phyloP scores from a whole-genome alignment of 2,329 filamentous ascomycete species.

The Cercospora beticola region DNA sequence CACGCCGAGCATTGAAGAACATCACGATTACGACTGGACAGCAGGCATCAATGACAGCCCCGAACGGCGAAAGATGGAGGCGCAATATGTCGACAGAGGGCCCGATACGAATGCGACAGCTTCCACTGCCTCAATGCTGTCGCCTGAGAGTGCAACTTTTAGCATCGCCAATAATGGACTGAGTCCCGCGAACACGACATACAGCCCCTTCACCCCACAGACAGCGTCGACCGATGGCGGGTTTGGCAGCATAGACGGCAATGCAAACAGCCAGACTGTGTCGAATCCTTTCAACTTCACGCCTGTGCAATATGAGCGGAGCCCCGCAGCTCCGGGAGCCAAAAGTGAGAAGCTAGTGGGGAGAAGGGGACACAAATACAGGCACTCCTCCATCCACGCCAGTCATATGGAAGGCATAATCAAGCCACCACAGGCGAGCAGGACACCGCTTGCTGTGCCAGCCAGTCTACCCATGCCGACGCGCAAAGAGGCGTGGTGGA shows the following conservation, averaged over 20 bases:
- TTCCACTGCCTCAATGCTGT: slow-evolving; percentile 32
- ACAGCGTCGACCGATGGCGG: slow-evolving; percentile 34
- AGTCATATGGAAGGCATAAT: slow-evolving; percentile 97
- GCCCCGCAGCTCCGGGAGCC: slow-evolving; percentile 55
- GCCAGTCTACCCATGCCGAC: slow-evolving; percentile 92
- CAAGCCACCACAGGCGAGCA: slow-evolving; percentile 77
- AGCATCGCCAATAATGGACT: slow-evolving; percentile 22
- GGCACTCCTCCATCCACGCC: slow-evolving; percentile 77
- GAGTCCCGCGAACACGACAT: slow-evolving; percentile 30
- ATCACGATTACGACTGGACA: slow-evolving; percentile 36
- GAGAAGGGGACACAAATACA: slow-evolving; percentile 93
- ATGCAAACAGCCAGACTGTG: slow-evolving; percentile 29
- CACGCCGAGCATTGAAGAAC: slow-evolving; percentile 29
- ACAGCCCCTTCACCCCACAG: slow-evolving; percentile 38
- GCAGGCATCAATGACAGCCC: slow-evolving; percentile 33
- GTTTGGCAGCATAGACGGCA: slow-evolving; percentile 31
- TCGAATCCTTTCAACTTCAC: slow-evolving; percentile 91
- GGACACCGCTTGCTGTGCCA: slow-evolving; percentile 83
- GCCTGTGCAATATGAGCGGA: slow-evolving; percentile 53
- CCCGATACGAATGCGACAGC: slow-evolving; percentile 20
- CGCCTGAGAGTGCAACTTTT: slow-evolving; percentile 34
- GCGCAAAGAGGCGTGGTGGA: slow-evolving; percentile 78
- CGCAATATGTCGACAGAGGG: slow-evolving; percentile 9
- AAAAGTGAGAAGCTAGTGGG: slow-evolving; percentile 75
- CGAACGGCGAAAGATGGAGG: slow-evolving; percentile 7